phyloP scores from a whole-genome alignment of 1,284 basidiomycete genomes.

The Cryptococcus depauperatus region DNA sequence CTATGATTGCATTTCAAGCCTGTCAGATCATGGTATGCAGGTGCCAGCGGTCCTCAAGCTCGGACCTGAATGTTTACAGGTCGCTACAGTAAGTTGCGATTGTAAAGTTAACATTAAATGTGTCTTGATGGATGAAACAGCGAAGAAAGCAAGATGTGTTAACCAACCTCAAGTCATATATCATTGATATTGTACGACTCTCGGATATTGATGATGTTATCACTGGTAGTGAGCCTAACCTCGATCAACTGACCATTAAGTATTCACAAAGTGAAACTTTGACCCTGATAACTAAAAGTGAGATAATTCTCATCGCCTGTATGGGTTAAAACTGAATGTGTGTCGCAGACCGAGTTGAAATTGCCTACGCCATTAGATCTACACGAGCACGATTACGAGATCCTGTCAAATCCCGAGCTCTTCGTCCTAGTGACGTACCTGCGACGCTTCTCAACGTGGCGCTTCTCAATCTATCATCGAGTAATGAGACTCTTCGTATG shows the following conservation, averaged over 20 bases:
- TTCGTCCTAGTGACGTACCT: constrained; percentile 70
- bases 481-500: constrained; percentile 64
- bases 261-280: constrained; percentile 43
- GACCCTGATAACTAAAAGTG: constrained; percentile 33
- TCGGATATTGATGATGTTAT: constrained; percentile 74
- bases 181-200: constrained; percentile 38
- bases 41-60: constrained; percentile 40
- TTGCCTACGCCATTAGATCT: constrained; percentile 50
- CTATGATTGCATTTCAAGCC: constrained; percentile 33
- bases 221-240: constrained; percentile 64
- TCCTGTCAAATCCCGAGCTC: constrained; percentile 56
- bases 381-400: constrained; percentile 37
- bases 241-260: constrained; percentile 72
- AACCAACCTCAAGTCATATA: constrained; percentile 31
- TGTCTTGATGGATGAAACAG: constrained; percentile 7
- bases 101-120: neutral
- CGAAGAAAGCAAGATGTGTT: constrained; percentile 38
- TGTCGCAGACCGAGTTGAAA: constrained; percentile 57
- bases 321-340: constrained; percentile 31
- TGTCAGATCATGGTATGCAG: constrained; percentile 39
- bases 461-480: constrained; percentile 63
- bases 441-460: constrained; percentile 74
- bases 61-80: constrained; percentile 35
- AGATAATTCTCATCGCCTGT: constrained; percentile 46
- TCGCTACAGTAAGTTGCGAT: constrained; percentile 32